Base-by-base conservation (phyloP, 495 filamentous ascomycete genomes). In the Lasiosphaeris hirsuta region DNA sequence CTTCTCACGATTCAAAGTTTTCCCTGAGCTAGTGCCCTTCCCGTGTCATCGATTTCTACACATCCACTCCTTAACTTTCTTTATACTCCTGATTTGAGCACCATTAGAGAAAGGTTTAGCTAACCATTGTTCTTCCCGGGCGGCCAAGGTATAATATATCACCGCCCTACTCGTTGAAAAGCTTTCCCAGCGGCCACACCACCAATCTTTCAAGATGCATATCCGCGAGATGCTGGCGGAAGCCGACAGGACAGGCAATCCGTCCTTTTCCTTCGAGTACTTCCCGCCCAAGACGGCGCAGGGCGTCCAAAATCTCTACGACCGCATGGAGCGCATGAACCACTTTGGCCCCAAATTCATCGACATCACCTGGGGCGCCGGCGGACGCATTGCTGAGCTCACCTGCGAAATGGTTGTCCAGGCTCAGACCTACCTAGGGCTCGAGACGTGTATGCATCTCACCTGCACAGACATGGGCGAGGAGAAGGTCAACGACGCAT, bases 251-350 rank as follows among this genome's bases (percentile, higher is more conserved):
- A 81, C 86, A 58, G 83, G 84, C 68, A 82, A 84, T 61, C 86
- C 92, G 46, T 90, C 89, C 53, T 96, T 97, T 81, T 97, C 95
- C 33, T 99, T 99, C 72, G 95, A 99, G 75, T 99, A 96, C 80
- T 99, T 97, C 75, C 93, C 95, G 44, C 95, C 95, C n/a, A 99
- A 99, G 77, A 99, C 95, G 0, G 93, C 94, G 1, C 89, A 91
- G 80, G 95, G 95, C 82, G 93, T 99, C 8, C 95, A 97, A 78
- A 99, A 99, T 70, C 84, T 99, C 54, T 99, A 99, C 77, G 95
- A 99, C 70, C 88, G 92, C 63, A 97, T 99, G 90, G 92, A 99
- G 76, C 91, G 92, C 69, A 99, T 99, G 95, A 90, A 97, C 72
- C 80, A 81, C 63, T 83, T 94, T 54, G 93, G 94, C 0, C 95